A percentile compares a stretch with the other conserved stretches of the same genome.
Evolutionary conservation across 768 basidiomycete genomes (phyloP).

Genomic region (Strobilomyces confusus): DNA sequence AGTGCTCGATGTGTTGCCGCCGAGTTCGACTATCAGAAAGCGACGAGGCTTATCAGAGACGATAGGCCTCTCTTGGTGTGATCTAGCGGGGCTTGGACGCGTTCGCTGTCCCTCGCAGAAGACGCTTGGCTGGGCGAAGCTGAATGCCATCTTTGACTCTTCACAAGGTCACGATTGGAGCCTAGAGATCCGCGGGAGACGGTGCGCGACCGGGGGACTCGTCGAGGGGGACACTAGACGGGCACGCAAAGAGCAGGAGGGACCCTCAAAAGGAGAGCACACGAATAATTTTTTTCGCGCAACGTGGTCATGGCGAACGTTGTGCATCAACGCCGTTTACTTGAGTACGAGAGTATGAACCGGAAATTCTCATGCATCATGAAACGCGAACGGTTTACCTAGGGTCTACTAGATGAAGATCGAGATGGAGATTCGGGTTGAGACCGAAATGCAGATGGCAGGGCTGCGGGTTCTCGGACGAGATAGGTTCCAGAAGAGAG

Average conservation of each 20-base stretch:
- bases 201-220: neutral
- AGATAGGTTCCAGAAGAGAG: neutral
- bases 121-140: neutral
- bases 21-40: constrained; percentile 26
- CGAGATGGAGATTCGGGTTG: neutral
- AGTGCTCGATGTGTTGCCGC: constrained; percentile 12
- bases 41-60: constrained; percentile 7
- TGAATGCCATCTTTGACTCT: constrained; percentile 18
- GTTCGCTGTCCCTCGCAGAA: neutral
- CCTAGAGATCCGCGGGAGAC: constrained; percentile 27
- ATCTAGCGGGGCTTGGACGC: neutral
- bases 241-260: neutral
- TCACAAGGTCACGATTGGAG: constrained; percentile 23
- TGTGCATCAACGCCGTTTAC: constrained; percentile 20
- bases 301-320: neutral
- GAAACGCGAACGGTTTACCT: neutral
- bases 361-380: constrained; percentile 6
- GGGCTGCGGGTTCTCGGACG: constrained; percentile 3
- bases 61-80: neutral
- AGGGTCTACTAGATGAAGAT: constrained; percentile 4
- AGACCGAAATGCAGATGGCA: neutral
- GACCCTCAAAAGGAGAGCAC: neutral
- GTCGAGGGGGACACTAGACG: neutral
- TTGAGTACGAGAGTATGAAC: constrained; percentile 12
- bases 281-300: neutral